Evolutionary conservation across 2,329 filamentous ascomycete species (phyloP).

Genomic region (Dactylellina leptospora): DNA sequence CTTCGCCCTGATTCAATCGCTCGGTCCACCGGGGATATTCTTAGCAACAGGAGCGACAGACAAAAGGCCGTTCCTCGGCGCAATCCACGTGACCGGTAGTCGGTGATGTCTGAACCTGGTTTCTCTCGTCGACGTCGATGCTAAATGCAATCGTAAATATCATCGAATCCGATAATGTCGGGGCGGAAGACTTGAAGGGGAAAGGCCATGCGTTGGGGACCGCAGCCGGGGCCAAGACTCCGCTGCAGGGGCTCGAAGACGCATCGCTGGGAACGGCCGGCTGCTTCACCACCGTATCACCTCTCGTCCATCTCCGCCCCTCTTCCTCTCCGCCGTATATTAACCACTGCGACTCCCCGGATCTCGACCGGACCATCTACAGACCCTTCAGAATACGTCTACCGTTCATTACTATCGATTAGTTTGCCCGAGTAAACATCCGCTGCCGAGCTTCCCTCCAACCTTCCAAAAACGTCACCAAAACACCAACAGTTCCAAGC

Average conservation of each 20-base stretch:
- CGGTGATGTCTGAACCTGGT: not conserved
- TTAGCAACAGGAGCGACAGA: slow-evolving; percentile 20
- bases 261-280: not conserved
- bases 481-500: slow-evolving; percentile 3
- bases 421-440: slow-evolving; percentile 3
- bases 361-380: slow-evolving; percentile 7
- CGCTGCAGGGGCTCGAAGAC: slow-evolving; percentile 13
- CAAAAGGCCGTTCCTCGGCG: not conserved
- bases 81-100: not conserved
- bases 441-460: slow-evolving; percentile 4
- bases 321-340: not conserved
- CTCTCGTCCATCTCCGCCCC: not conserved
- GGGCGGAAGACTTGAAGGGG: not conserved
- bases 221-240: not conserved
- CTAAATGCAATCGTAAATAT: not conserved
- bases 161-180: not conserved
- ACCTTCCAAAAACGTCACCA: slow-evolving; percentile 33
- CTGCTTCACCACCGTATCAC: slow-evolving; percentile 28
- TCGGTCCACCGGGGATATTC: slow-evolving; percentile 22
- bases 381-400: slow-evolving; percentile 12
- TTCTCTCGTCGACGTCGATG: not conserved
- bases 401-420: not conserved
- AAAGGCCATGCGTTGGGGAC: slow-evolving; percentile 4
- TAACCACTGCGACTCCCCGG: not conserved
- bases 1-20: slow-evolving; percentile 37